Conservation (phyloP, 176 grass and related monocot species). For the Coix lacrymajobi region DNA sequence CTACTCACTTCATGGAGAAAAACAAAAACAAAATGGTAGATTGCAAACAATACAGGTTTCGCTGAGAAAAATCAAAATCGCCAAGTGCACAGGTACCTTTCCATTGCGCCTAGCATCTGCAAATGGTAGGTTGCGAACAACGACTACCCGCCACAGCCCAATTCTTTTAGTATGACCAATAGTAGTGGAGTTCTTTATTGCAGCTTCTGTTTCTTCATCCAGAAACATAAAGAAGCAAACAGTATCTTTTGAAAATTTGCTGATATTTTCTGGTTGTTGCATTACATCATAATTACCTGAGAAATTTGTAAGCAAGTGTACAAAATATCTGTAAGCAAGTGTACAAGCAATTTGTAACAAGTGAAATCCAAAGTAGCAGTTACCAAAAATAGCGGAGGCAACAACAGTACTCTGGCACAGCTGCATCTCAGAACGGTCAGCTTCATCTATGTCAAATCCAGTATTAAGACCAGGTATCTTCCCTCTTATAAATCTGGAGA, state of each 20-base stretch:
- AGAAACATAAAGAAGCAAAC: constrained; percentile 99
- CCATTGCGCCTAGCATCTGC: constrained; percentile 84
- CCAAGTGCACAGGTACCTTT: constrained; percentile 52
- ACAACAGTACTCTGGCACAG: constrained; percentile 67
- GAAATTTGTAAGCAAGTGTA: constrained; percentile 26
- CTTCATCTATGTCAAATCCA: constrained; percentile 88
- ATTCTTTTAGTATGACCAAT: constrained; percentile 51
- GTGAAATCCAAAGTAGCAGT: not conserved
- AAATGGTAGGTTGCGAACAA: constrained; percentile 92
- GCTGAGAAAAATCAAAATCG: constrained; percentile 23
- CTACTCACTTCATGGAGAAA: constrained; percentile 2
- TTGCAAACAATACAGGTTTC: not conserved
- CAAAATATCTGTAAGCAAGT: constrained; percentile 11
- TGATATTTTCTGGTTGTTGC: constrained; percentile 90
- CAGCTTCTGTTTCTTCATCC: constrained; percentile 87
- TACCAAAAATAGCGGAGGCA: constrained; percentile 99
- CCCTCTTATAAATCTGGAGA: constrained; percentile 80
- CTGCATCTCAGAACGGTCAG: constrained; percentile 88
- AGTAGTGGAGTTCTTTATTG: constrained; percentile 71
- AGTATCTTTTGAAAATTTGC: constrained; percentile 60
- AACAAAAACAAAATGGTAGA: not conserved
- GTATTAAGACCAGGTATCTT: constrained; percentile 76
- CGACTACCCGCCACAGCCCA: constrained; percentile 76
- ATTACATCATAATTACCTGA: constrained; percentile 98
- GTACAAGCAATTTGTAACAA: constrained; percentile 10